These are phyloP conservation scores for Ceratocystiopsis minuta DNA, from an alignment of 2,329 filamentous ascomycete species.

Conservation along the genomic window DNA sequence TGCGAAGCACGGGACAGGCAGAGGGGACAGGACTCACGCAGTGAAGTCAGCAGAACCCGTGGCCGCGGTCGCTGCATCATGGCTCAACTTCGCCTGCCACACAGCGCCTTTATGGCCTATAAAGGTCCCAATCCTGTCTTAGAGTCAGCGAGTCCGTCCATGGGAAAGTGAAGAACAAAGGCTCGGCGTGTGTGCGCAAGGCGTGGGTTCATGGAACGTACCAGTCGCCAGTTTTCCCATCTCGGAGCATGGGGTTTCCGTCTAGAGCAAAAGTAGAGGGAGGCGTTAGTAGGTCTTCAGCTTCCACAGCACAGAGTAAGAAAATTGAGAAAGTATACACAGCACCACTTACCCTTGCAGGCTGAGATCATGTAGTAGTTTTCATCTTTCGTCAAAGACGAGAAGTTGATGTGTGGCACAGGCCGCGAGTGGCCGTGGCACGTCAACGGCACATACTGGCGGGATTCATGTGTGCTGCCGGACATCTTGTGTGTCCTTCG, in stretches of 20 bases:
- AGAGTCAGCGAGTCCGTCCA: not conserved
- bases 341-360: slow-evolving; percentile 49
- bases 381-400: slow-evolving; percentile 62
- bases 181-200: not conserved
- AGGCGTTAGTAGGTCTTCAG: not conserved
- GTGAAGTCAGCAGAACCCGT: slow-evolving; percentile 95
- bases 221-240: slow-evolving; percentile 92
- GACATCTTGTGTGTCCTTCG: slow-evolving; percentile 11
- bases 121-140: slow-evolving; percentile 90
- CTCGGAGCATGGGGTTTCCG: slow-evolving; percentile 94
- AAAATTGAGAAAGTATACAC: no score
- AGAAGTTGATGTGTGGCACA: slow-evolving; percentile 83
- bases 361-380: slow-evolving; percentile 86
- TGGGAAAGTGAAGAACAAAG: not conserved
- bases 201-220: slow-evolving; percentile 18
- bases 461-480: slow-evolving; percentile 14
- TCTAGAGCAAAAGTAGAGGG: slow-evolving; percentile 32
- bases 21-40: slow-evolving; percentile 37
- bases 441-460: slow-evolving; percentile 67
- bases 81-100: slow-evolving; percentile 84
- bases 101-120: slow-evolving; percentile 96
- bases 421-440: slow-evolving; percentile 90
- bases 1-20: no score
- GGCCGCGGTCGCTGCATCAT: slow-evolving; percentile 72
- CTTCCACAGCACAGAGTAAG: no score